These are phyloP conservation scores for Debaryomyces tyrocola DNA, from an alignment of 805 yeast species.

Conservation along the genomic window DNA sequence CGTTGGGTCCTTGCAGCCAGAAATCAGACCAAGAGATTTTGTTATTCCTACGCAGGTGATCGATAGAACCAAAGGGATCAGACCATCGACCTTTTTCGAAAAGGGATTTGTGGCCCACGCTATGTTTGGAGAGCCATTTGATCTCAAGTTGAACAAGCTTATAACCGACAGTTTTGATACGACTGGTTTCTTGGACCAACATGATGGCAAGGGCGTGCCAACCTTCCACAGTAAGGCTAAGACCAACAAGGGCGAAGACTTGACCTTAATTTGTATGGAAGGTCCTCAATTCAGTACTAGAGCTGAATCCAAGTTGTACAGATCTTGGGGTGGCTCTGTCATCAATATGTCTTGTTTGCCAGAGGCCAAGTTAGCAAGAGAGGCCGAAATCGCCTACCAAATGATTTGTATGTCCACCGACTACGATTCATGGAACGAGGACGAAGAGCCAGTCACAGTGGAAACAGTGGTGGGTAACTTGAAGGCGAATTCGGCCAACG, in stretches of 20 bases:
- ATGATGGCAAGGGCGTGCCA: constrained; percentile 37
- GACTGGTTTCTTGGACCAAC: constrained; percentile 54
- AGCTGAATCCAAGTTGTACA: constrained; percentile 89
- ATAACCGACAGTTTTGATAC: constrained; percentile 51
- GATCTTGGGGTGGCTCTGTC: constrained; percentile 88
- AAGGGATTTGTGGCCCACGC: constrained; percentile 96
- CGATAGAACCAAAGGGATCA: constrained; percentile 94
- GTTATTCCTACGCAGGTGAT: constrained; percentile 96
- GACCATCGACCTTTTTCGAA: constrained; percentile 87
- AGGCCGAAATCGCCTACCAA: constrained; percentile 95
- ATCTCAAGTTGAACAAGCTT: constrained; percentile 64
- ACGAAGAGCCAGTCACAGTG: constrained; percentile 96
- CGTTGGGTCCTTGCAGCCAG: constrained; percentile 89
- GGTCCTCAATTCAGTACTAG: constrained; percentile 98
- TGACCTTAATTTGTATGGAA: constrained; percentile 94
- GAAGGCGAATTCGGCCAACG: constrained; percentile 83
- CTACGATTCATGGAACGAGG: constrained; percentile 97
- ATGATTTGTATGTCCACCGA: constrained; percentile 99
- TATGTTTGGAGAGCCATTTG: constrained; percentile 96
- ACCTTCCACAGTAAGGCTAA: constrained; percentile 61
- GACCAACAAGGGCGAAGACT: constrained; percentile 64
- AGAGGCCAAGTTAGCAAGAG: constrained; percentile 96
- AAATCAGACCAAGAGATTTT: constrained; percentile 91
- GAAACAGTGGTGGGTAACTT: constrained; percentile 92
- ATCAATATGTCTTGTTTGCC: constrained; percentile 97